These are phyloP conservation scores for Penicillium sp. DNA, from an alignment of 2,329 filamentous ascomycete species.

Conservation along the genomic window DNA sequence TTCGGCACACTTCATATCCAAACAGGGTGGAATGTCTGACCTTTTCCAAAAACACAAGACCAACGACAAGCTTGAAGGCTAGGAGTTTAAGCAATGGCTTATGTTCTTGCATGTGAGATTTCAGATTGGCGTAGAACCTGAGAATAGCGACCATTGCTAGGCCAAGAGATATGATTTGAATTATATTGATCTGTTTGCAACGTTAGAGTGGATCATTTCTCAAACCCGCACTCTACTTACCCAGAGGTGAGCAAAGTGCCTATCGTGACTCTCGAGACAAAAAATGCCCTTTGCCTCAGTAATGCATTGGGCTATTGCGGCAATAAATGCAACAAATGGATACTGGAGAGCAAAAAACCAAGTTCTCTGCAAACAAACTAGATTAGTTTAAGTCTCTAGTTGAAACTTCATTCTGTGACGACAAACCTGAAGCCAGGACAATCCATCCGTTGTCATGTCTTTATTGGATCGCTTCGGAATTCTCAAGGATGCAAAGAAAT, in stretches of 20 bases:
- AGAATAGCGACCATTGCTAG: slow-evolving; percentile 33
- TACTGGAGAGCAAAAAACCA: slow-evolving; percentile 50
- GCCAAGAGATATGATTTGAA: slow-evolving; percentile 23
- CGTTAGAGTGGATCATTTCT: background rate
- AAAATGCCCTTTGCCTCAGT: slow-evolving; percentile 35
- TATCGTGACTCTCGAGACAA: slow-evolving; percentile 35
- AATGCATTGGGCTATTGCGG: slow-evolving; percentile 34
- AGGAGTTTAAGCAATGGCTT: slow-evolving; percentile 37
- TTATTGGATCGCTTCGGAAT: slow-evolving; percentile 31
- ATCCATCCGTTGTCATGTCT: slow-evolving; percentile 30
- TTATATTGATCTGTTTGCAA: slow-evolving; percentile 17
- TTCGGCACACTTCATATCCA: slow-evolving; percentile 6
- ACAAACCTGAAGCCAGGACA: slow-evolving; percentile 33
- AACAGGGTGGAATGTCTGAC: slow-evolving; percentile 19
- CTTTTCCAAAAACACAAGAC: slow-evolving; percentile 33
- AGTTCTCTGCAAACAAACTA: slow-evolving; percentile 22
- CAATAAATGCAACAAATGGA: slow-evolving; percentile 31
- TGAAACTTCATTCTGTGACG: background rate
- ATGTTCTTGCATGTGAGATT: slow-evolving; percentile 30
- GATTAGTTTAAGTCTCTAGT: background rate
- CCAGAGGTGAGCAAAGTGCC: slow-evolving; percentile 45
- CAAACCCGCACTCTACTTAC: slow-evolving; percentile 21
- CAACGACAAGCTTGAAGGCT: slow-evolving; percentile 42
- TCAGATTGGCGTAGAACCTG: slow-evolving; percentile 32
- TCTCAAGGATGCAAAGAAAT: slow-evolving; percentile 44